Evolutionary conservation across 2,329 filamentous ascomycete species (phyloP).

Genomic region (Colletotrichum sp.): DNA sequence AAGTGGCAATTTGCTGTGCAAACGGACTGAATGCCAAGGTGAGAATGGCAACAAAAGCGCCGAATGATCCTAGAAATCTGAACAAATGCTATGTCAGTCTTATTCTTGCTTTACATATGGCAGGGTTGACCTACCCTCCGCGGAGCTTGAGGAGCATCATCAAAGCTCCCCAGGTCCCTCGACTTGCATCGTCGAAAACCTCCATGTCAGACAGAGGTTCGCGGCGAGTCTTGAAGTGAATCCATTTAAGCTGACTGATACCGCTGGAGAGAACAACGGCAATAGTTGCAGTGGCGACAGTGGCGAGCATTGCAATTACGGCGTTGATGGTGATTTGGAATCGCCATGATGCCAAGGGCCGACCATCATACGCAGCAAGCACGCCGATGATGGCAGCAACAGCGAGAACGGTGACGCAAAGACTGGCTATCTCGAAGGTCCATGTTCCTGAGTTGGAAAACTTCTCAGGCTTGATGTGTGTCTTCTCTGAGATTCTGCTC

Average conservation of each 20-base stretch:
- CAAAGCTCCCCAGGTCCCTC: slow-evolving; percentile 33
- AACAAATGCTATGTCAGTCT: not conserved
- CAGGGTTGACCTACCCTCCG: slow-evolving; percentile 29
- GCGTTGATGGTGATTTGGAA: slow-evolving; percentile 37
- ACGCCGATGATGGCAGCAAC: slow-evolving; percentile 33
- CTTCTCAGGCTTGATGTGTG: not conserved
- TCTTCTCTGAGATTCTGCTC: slow-evolving; percentile 8
- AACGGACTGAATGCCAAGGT: slow-evolving; percentile 34
- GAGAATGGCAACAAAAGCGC: slow-evolving; percentile 30
- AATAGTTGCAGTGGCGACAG: slow-evolving; percentile 33
- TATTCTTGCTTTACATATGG: not conserved
- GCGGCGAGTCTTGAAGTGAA: slow-evolving; percentile 32
- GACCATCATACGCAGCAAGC: slow-evolving; percentile 31
- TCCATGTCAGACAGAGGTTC: slow-evolving; percentile 36
- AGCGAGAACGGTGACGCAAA: slow-evolving; percentile 29
- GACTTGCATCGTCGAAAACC: slow-evolving; percentile 36
- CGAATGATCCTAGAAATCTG: slow-evolving; percentile 32
- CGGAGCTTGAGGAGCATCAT: slow-evolving; percentile 28
- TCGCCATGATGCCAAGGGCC: slow-evolving; percentile 32
- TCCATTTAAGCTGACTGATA: slow-evolving; percentile 37
- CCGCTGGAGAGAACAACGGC: slow-evolving; percentile 33
- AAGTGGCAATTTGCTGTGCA: slow-evolving; percentile 35
- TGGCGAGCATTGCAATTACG: slow-evolving; percentile 33
- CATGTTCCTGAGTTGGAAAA: slow-evolving; percentile 27
- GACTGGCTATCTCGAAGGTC: slow-evolving; percentile 30